Base-by-base conservation (phyloP, 129 eudicot genomes). In the Centella asiatica region DNA sequence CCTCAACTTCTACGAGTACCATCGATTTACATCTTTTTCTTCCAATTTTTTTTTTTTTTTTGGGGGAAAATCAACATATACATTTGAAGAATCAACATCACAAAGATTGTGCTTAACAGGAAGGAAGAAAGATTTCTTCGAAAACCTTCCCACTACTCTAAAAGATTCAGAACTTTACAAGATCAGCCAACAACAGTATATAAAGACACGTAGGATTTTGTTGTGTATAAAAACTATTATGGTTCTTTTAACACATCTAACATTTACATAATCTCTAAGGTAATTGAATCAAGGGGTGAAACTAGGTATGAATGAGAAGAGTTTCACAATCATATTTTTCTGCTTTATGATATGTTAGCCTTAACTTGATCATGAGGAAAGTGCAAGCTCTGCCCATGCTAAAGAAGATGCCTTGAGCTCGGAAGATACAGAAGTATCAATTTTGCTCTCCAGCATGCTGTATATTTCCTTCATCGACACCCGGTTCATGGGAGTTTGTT, bases 351-450 rank as follows among this genome's bases (percentile, higher is more conserved):
- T 77, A 65, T 70, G 86, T 78, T 78, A 76, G 79, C 69, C 52
- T 60, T 24, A 27, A 60, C 28, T 46, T 72, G 28, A 74, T 82
- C 77, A 90, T 4, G 90, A 64, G 3, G 87, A 75, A 63, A 92
- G 92, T 8, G 86, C 82, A 12, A 92, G 81, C 64, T 87, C 99
- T 31, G 96, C 99, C 99, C 99, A 92, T 4, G 99, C 96, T 57
- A 92, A 60, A 15, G 95, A 81, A 14, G 97, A 90, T 23, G 95
- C 87, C 67, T 68, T 77, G 13, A 92, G 76, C 68, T 87, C 98
- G 2, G 81, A 77, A 3, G 95, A 77, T 4, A 78, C 70, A 2
- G 96, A 82, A 3, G 74, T 78, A 40, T 92, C 89, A 15, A 92
- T 80, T 55, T 78, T 72, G 69, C 68, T 78, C 72, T 92, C 99